Conservation (phyloP, 768 basidiomycete genomes). For the Russula foetens region DNA sequence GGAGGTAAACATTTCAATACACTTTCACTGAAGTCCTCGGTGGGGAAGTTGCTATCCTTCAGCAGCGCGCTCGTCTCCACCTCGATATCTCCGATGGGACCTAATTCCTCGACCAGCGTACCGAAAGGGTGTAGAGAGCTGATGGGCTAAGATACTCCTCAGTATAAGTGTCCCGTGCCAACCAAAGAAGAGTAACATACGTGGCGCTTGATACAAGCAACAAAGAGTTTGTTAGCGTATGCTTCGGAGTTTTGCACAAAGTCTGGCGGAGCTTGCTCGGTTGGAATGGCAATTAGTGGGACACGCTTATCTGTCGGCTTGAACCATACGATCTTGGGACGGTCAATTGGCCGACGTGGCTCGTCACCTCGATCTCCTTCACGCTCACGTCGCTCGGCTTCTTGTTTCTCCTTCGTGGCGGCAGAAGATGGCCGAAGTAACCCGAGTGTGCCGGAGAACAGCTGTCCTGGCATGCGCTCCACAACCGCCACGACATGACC, state of each 20-base stretch:
- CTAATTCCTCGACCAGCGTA: slow-evolving; percentile 94
- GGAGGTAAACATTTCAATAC: slow-evolving; percentile 95
- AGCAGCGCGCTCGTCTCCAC: slow-evolving; percentile 95
- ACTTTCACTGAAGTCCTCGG: slow-evolving; percentile 93
- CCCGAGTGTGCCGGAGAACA: slow-evolving; percentile 96
- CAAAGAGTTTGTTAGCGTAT: slow-evolving; percentile 87
- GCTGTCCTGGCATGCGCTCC: slow-evolving; percentile 96
- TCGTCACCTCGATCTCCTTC: slow-evolving; percentile 90
- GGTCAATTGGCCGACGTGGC: slow-evolving; percentile 72
- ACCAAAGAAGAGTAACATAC: slow-evolving; percentile 38
- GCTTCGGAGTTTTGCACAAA: slow-evolving; percentile 92
- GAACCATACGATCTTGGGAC: slow-evolving; percentile 99
- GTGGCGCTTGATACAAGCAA: slow-evolving; percentile 97
- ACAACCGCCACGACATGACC: slow-evolving; percentile 99
- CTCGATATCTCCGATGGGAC: slow-evolving; percentile 96
- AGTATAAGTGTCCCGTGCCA: slow-evolving; percentile 19
- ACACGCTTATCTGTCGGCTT: slow-evolving; percentile 99
- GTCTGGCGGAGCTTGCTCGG: slow-evolving; percentile 94
- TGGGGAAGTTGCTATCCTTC: slow-evolving; percentile 99
- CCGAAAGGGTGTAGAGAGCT: slow-evolving; percentile 98
- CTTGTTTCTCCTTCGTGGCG: slow-evolving; percentile 98
- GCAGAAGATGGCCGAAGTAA: slow-evolving; percentile 92
- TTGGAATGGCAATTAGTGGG: slow-evolving; percentile 96
- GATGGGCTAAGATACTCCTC: slow-evolving; percentile 49
- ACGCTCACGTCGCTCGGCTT: slow-evolving; percentile 93